A percentile compares a stretch with the other conserved stretches of the same genome.
These are phyloP conservation scores for Citrus mangshanensis DNA, from an alignment of 345 rosid species.

Conservation along the genomic window DNA sequence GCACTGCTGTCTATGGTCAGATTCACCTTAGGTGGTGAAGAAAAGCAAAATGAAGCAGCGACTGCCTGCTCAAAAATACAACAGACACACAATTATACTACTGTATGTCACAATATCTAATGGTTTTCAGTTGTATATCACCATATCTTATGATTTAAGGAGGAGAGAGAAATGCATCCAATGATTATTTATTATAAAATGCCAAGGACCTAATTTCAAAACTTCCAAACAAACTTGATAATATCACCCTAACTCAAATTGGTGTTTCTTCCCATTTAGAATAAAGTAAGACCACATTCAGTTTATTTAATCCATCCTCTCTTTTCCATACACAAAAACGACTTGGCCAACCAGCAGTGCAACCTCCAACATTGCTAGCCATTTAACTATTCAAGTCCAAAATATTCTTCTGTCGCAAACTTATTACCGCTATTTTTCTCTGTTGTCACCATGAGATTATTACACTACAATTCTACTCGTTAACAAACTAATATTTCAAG, in stretches of 20 bases:
- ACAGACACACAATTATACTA: neutral
- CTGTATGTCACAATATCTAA: no score
- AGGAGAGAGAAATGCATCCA: neutral
- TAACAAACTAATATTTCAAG: neutral
- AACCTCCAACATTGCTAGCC: neutral
- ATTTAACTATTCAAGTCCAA: neutral
- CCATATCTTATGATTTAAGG: neutral
- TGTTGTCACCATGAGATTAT: neutral
- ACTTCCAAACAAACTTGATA: neutral
- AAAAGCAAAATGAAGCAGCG: slow-evolving; percentile 87
- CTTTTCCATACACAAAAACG: neutral
- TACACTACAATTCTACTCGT: neutral
- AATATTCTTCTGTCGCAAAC: neutral
- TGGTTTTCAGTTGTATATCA: neutral
- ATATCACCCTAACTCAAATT: neutral
- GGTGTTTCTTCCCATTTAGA: neutral
- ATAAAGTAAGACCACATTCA: neutral
- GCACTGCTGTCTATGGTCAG: slow-evolving; percentile 85
- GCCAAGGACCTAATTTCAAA: neutral
- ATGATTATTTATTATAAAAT: neutral
- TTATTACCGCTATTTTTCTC: neutral
- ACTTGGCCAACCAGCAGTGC: neutral
- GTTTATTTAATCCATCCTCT: neutral
- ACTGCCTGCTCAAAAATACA: slow-evolving; percentile 57
- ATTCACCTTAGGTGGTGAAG: slow-evolving; percentile 82